phyloP scores from a whole-genome alignment of 257 asterid species.

The Cordia subcordata region DNA sequence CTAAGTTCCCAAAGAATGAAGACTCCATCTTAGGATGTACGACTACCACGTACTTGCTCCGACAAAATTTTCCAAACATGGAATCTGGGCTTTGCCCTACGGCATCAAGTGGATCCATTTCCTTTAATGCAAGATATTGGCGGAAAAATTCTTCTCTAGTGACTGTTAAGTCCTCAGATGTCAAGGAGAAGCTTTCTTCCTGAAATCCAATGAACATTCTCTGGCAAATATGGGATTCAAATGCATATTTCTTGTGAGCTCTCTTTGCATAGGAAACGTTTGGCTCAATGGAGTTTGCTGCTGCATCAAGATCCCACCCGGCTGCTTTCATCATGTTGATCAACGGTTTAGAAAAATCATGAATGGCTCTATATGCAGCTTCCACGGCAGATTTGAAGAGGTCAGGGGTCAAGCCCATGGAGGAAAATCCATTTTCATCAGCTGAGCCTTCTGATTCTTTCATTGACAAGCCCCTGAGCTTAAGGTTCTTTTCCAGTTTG shows the following conservation, averaged over 20 bases:
- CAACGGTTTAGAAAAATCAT: conserved; percentile 92
- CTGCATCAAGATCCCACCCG: conserved; percentile 99
- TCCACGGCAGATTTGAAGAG: conserved; percentile 70
- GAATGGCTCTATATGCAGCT: conserved; percentile 81
- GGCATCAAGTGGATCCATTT: conserved; percentile 83
- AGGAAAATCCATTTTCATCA: conserved; percentile 39
- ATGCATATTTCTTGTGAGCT: conserved; percentile 96
- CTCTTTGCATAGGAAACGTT: conserved; percentile 68
- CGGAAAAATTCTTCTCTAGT: conserved; percentile 51
- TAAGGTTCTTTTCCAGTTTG: conserved; percentile 89
- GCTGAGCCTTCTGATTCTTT: conserved; percentile 74
- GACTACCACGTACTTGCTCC: conserved; percentile 56
- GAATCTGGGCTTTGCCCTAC: conserved; percentile 79
- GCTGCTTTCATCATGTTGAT: conserved; percentile 99
- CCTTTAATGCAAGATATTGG: conserved; percentile 68
- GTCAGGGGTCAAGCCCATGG: conserved; percentile 66
- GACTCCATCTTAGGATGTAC: conserved; percentile 95
- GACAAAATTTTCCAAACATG: conserved; percentile 72
- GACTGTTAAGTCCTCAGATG: conserved; percentile 13
- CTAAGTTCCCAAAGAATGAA: conserved; percentile 85
- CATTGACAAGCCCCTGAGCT: conserved; percentile 84
- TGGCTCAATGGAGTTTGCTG: conserved; percentile 89
- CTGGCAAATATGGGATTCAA: conserved; percentile 93
- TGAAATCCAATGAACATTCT: conserved; percentile 92
- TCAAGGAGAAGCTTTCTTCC: conserved; percentile 62